These are phyloP conservation scores for Exsudoporus frostii DNA, from an alignment of 768 basidiomycete species.

Conservation along the genomic window DNA sequence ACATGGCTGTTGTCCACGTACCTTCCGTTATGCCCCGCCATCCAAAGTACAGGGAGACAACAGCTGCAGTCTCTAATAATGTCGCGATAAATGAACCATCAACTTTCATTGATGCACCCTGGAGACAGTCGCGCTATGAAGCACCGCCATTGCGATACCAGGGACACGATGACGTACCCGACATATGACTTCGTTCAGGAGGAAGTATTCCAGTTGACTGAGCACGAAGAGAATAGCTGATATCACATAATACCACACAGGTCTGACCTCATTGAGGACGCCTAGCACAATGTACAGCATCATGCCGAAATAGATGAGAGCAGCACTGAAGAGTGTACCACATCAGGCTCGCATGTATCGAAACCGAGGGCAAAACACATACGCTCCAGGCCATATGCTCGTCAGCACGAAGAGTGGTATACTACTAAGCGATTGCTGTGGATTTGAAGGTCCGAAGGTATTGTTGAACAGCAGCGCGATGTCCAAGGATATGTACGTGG, in stretches of 20 bases:
- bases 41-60: slow-evolving; percentile 67
- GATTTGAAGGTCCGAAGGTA: slow-evolving; percentile 56
- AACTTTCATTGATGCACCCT: slow-evolving; percentile 64
- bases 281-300: slow-evolving; percentile 80
- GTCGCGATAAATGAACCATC: slow-evolving; percentile 90
- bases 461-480: slow-evolving; percentile 64
- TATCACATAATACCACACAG: slow-evolving; percentile 75
- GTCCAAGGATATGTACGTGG: slow-evolving; percentile 84
- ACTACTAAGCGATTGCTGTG: slow-evolving; percentile 54
- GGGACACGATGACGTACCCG: slow-evolving; percentile 37
- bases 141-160: not conserved
- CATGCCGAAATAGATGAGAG: slow-evolving; percentile 63
- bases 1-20: slow-evolving; percentile 29
- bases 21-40: slow-evolving; percentile 93
- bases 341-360: not conserved
- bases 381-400: slow-evolving; percentile 76
- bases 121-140: slow-evolving; percentile 12
- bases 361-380: slow-evolving; percentile 29
- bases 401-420: slow-evolving; percentile 80
- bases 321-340: slow-evolving; percentile 42
- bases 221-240: slow-evolving; percentile 76
- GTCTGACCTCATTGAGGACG: slow-evolving; percentile 74
- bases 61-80: slow-evolving; percentile 71
- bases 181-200: slow-evolving; percentile 77
- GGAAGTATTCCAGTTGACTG: slow-evolving; percentile 79